Percentiles rank a stretch among this genome's conserved stretches.
Evolutionary conservation across 1,284 basidiomycete genomes (phyloP).

Genomic region (Entoloma clypeatum): DNA sequence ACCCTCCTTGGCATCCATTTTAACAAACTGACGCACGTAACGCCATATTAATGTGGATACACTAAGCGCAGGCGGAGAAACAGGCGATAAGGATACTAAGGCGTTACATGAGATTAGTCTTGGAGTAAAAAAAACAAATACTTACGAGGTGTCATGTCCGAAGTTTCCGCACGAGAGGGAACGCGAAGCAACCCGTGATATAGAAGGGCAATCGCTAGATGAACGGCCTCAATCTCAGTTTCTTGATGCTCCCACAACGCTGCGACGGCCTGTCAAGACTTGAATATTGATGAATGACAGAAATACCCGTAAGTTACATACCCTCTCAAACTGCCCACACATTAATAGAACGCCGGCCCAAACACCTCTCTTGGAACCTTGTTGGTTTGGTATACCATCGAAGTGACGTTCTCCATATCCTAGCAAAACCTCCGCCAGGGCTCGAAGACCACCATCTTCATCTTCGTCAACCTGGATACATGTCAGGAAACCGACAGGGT

Average conservation of each 20-base stretch:
- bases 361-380: conserved; percentile 55
- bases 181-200: conserved; percentile 93
- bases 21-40: conserved; percentile 89
- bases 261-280: conserved; percentile 66
- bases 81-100: conserved; percentile 63
- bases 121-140: conserved; percentile 15
- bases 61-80: conserved; percentile 68
- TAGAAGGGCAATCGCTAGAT: conserved; percentile 87
- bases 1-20: conserved; percentile 89
- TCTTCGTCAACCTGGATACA: conserved; percentile 62
- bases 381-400: conserved; percentile 64
- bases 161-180: conserved; percentile 72
- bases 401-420: conserved; percentile 93
- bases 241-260: conserved; percentile 87
- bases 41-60: conserved; percentile 88
- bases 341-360: conserved; percentile 92
- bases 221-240: conserved; percentile 91
- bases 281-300: conserved; percentile 8
- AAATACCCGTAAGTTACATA: conserved; percentile 35
- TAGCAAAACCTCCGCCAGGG: conserved; percentile 76
- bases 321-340: conserved; percentile 93
- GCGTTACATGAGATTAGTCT: conserved; percentile 13
- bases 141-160: conserved; percentile 80
- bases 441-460: conserved; percentile 76
- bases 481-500: neutral